These are phyloP conservation scores for Xeromyces bisporus DNA, from an alignment of 495 filamentous ascomycete genomes.

Conservation along the genomic window DNA sequence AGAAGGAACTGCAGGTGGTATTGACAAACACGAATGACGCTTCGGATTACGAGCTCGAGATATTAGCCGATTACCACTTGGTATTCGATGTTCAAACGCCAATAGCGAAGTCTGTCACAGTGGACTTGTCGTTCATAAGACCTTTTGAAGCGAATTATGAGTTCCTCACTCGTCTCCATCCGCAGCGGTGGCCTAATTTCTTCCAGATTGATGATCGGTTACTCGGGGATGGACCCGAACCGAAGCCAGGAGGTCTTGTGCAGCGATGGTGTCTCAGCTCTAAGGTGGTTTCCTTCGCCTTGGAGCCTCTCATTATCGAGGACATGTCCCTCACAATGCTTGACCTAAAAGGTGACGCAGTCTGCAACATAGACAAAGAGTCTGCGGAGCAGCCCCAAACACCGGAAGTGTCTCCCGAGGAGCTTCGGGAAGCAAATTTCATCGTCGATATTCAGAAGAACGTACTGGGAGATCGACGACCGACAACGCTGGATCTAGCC, in stretches of 20 bases:
- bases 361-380: constrained; percentile 28
- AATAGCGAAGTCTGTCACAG: constrained; percentile 50
- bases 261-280: constrained; percentile 69
- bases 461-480: constrained; percentile 61
- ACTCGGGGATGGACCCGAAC: constrained; percentile 10
- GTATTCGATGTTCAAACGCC: constrained; percentile 69
- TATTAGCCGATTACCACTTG: constrained; percentile 61
- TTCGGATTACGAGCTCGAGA: constrained; percentile 48
- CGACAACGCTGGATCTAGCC: constrained; percentile 53
- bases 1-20: constrained; percentile 15
- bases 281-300: constrained; percentile 55
- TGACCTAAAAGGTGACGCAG: constrained; percentile 35
- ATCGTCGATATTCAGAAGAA: constrained; percentile 51
- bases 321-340: constrained; percentile 41
- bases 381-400: constrained; percentile 16
- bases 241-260: constrained; percentile 42
- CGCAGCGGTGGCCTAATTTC: constrained; percentile 68
- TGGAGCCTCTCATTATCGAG: constrained; percentile 50
- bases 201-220: constrained; percentile 40
- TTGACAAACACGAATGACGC: constrained; percentile 29
- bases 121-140: constrained; percentile 52
- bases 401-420: constrained; percentile 37
- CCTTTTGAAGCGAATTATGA: constrained; percentile 86
- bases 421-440: constrained; percentile 54
- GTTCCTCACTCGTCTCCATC: constrained; percentile 58